Evolutionary conservation across 2,329 filamentous ascomycete genomes (phyloP), one percentile per base, ranked within the genome.

Genomic region (Hymenoscyphus fructigenus): DNA sequence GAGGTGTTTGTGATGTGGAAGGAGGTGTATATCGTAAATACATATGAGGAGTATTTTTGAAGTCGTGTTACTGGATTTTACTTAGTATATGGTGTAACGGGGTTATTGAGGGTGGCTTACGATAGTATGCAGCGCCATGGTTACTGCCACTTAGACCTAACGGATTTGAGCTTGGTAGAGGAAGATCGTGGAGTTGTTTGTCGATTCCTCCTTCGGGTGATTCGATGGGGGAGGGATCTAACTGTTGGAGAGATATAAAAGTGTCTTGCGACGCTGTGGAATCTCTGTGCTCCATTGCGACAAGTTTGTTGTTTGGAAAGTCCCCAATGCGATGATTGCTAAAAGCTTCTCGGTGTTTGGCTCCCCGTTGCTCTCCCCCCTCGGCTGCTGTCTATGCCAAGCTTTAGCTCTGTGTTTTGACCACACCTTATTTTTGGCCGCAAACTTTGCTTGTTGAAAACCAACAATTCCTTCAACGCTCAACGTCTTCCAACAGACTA

Each of bases 21-120:
- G 34, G 86, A 82, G 38, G 89, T 84, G 79, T 94, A 96, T 69
- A 91, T 80, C 67, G 86, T 87, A 74, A 92, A 93, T 69, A 91
- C 87, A 80, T 97, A 96, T 70, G 91, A 92, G 0, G 92, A 95
- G 82, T 96, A 97, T 76, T 88, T 90, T 77, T 98, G 95, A 41
- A 95, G 83, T 58, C 91, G 86, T 5, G 84, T 84, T 61, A 96
- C 90, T 92, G 68, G 29, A 17, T 66, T 64, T 63, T 50, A 12
- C 4, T 53, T 53, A 12, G 14, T 26, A 29, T 44, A 28, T 56
- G 57, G 17, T 47, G 14, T 3, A 20, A 14, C n/a, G 26, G n/a
- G 17, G 17, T 79, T 85, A 47, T 17, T 6, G 20, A 53, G 41
- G 38, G 26, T 34, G 60, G 41, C 29, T 56, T 81, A 93, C 91